phyloP scores from a whole-genome alignment of 345 rosid genomes.

The Camelina neglecta region DNA sequence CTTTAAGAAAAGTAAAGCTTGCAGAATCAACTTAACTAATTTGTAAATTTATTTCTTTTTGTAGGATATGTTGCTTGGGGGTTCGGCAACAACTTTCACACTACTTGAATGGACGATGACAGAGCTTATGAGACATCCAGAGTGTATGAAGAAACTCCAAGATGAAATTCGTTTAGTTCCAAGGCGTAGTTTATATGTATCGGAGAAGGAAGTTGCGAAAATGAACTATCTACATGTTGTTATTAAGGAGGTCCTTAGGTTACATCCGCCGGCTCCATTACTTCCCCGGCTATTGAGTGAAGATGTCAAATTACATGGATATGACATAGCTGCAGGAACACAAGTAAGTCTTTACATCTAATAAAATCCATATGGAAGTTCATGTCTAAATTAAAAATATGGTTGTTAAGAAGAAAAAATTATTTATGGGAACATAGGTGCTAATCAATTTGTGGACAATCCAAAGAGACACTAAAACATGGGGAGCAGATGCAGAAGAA shows the following conservation, averaged over 20 bases:
- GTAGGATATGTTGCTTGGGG: too few species aligned
- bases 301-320: slow-evolving; percentile 42
- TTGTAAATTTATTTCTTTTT: too few species aligned
- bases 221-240: slow-evolving; percentile 46
- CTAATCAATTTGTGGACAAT: slow-evolving; percentile 43
- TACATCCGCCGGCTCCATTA: slow-evolving; percentile 48
- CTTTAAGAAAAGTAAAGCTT: too few species aligned
- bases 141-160: slow-evolving; percentile 21
- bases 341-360: background rate
- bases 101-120: slow-evolving; percentile 30
- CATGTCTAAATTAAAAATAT: too few species aligned
- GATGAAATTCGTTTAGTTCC: slow-evolving; percentile 27
- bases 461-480: slow-evolving; percentile 23
- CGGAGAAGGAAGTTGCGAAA: slow-evolving; percentile 38
- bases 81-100: background rate
- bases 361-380: too few species aligned
- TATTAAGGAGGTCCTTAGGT: slow-evolving; percentile 41
- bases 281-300: slow-evolving; percentile 39
- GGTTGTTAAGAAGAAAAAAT: too few species aligned
- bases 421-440: background rate
- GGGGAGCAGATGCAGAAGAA: slow-evolving; percentile 41
- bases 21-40: too few species aligned
- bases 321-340: slow-evolving; percentile 43
- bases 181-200: background rate
- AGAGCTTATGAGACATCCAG: slow-evolving; percentile 25